Conservation (phyloP, 2,329 filamentous ascomycete genomes). For the Fusarium redolens region DNA sequence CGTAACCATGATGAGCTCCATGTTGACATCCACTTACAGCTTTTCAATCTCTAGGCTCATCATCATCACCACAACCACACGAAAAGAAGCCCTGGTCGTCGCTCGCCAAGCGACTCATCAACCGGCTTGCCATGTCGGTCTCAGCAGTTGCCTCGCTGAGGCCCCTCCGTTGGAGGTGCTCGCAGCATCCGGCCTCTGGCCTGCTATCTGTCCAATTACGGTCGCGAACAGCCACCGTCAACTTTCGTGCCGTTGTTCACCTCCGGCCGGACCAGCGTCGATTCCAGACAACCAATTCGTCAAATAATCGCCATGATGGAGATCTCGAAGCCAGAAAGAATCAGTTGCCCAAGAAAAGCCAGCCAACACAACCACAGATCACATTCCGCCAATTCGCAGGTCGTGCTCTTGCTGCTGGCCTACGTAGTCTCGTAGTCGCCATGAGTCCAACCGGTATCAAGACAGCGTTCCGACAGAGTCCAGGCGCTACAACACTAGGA, state of each 20-base stretch:
- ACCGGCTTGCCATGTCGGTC: conserved; percentile 47
- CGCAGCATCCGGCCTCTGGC: conserved; percentile 45
- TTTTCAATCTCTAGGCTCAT: conserved; percentile 26
- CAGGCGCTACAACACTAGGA: conserved; percentile 46
- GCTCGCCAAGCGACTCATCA: conserved; percentile 9
- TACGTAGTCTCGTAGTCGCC: conserved; percentile 50
- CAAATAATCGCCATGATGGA: conserved; percentile 17
- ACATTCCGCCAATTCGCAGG: conserved; percentile 48
- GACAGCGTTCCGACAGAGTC: conserved; percentile 50
- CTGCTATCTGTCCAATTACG: conserved; percentile 50
- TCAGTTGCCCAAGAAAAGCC: conserved; percentile 40
- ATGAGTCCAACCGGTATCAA: conserved; percentile 52
- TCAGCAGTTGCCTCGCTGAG: conserved; percentile 50
- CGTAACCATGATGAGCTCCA: conserved; percentile 27
- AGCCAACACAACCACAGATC: conserved; percentile 41
- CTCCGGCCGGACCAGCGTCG: conserved; percentile 45
- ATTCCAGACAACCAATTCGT: conserved; percentile 42
- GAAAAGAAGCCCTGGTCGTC: neutral
- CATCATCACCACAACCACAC: conserved; percentile 6
- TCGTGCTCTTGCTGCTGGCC: conserved; percentile 48
- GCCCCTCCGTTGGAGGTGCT: conserved; percentile 47
- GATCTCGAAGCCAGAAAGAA: conserved; percentile 35
- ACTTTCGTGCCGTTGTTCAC: conserved; percentile 47
- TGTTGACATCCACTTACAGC: conserved; percentile 14
- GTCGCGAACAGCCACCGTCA: conserved; percentile 44